A percentile compares a stretch with the other conserved stretches of the same genome.
Conservation (phyloP, 257 asterid genomes). For the Plantago major region DNA sequence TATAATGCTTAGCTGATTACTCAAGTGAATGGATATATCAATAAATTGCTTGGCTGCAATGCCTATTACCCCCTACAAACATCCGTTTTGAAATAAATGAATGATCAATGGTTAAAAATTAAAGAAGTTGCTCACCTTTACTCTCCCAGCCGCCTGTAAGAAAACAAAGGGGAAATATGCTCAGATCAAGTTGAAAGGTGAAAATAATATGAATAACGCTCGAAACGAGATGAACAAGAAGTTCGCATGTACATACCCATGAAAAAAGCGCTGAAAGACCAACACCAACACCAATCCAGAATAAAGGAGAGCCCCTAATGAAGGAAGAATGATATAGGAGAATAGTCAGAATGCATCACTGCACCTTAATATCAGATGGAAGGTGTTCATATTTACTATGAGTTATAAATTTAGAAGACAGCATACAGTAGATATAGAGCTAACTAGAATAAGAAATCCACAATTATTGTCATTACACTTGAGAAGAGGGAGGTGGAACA, state of each 20-base stretch:
- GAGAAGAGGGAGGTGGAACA: constrained; percentile 62
- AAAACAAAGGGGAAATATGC: constrained; percentile 18
- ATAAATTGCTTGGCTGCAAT: background rate
- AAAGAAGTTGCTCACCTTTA: constrained; percentile 56
- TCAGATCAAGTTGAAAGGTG: constrained; percentile 14
- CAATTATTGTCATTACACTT: constrained; percentile 44
- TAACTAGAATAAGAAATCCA: constrained; percentile 9
- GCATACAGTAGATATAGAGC: constrained; percentile 15
- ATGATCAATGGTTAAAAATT: constrained; percentile 10
- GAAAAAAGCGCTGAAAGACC: constrained; percentile 87
- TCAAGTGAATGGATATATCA: background rate
- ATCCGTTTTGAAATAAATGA: constrained; percentile 11
- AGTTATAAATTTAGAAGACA: background rate
- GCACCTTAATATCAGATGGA: too few relatives aligned
- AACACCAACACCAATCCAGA: constrained; percentile 98
- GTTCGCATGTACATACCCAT: constrained; percentile 53
- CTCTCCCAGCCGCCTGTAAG: constrained; percentile 68
- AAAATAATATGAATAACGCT: background rate
- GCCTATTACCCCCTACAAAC: background rate
- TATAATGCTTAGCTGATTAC: background rate
- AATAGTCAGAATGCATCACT: constrained; percentile 15
- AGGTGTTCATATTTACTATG: background rate
- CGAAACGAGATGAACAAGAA: constrained; percentile 8
- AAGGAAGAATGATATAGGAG: constrained; percentile 11
- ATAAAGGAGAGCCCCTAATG: constrained; percentile 85